Evolutionary conservation across 441 rosid species (phyloP).

Genomic region (Populus hybrid): DNA sequence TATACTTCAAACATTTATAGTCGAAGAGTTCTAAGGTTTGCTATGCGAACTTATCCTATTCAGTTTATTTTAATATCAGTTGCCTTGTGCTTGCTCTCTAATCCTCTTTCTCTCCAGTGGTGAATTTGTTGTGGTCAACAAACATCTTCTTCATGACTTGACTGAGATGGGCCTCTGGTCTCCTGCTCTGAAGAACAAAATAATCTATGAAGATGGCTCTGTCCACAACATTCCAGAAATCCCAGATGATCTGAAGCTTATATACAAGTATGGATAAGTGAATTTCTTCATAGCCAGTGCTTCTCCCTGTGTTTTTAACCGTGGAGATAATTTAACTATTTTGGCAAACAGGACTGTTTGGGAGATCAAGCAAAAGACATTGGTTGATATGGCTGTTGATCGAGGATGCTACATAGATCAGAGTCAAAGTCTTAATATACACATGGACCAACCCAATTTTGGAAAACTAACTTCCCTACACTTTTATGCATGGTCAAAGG

Average conservation of each 20-base stretch:
- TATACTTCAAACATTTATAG: constrained; percentile 87
- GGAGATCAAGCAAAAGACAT: constrained; percentile 89
- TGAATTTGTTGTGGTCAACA: constrained; percentile 92
- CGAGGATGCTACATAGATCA: constrained; percentile 91
- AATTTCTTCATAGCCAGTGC: background rate
- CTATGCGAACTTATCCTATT: background rate
- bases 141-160: constrained; percentile 88
- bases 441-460: constrained; percentile 84
- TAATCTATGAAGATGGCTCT: constrained; percentile 69
- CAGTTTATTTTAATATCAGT: background rate
- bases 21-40: constrained; percentile 83
- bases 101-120: constrained; percentile 43
- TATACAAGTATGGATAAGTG: constrained; percentile 55
- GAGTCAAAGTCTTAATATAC: constrained; percentile 90
- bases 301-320: background rate
- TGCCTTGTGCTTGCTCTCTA: background rate
- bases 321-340: constrained; percentile 2
- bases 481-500: constrained; percentile 86
- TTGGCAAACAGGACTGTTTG: constrained; percentile 67
- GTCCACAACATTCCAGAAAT: constrained; percentile 67
- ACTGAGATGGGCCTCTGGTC: constrained; percentile 90
- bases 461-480: constrained; percentile 83
- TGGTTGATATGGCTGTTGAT: constrained; percentile 92
- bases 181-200: constrained; percentile 65
- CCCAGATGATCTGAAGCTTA: constrained; percentile 62